A percentile compares a stretch with the other conserved stretches of the same genome.
Conservation (phyloP, 345 rosid species). For the Rhodomyrtus tomentosa region DNA sequence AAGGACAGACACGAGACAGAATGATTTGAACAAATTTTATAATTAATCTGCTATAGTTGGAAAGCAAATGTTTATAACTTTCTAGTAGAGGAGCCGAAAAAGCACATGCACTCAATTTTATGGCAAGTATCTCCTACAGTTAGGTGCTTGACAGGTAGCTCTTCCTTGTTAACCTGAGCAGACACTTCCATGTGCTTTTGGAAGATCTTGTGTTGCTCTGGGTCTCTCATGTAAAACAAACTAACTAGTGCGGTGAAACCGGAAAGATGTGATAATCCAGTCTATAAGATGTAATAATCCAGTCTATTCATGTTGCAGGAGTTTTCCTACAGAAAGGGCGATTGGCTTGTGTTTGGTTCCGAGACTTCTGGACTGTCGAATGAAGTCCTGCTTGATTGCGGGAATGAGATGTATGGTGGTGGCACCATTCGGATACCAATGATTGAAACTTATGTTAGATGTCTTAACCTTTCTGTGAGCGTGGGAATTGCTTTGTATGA, state of each 20-base stretch:
- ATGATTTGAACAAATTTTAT: neutral
- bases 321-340: slow-evolving; percentile 62
- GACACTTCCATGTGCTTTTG: neutral
- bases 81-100: neutral
- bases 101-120: neutral
- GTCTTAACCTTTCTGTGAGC: slow-evolving; percentile 86
- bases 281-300: neutral
- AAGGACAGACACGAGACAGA: neutral
- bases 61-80: neutral
- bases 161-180: neutral
- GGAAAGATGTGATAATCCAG: neutral
- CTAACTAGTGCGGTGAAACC: neutral
- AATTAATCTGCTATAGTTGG: neutral
- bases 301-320: slow-evolving; percentile 35
- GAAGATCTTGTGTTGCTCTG: neutral
- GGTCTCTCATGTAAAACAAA: neutral
- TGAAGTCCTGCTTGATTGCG: slow-evolving; percentile 73
- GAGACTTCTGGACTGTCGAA: slow-evolving; percentile 83
- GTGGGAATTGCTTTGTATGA: slow-evolving; percentile 87
- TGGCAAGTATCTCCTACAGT: neutral
- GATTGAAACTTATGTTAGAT: slow-evolving; percentile 89
- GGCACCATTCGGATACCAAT: slow-evolving; percentile 81
- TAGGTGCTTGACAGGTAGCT: neutral
- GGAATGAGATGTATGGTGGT: slow-evolving; percentile 42
- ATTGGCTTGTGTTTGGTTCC: slow-evolving; percentile 81